Base-by-base conservation (phyloP, 805 yeast genomes). In the Yarrowia porcina region DNA sequence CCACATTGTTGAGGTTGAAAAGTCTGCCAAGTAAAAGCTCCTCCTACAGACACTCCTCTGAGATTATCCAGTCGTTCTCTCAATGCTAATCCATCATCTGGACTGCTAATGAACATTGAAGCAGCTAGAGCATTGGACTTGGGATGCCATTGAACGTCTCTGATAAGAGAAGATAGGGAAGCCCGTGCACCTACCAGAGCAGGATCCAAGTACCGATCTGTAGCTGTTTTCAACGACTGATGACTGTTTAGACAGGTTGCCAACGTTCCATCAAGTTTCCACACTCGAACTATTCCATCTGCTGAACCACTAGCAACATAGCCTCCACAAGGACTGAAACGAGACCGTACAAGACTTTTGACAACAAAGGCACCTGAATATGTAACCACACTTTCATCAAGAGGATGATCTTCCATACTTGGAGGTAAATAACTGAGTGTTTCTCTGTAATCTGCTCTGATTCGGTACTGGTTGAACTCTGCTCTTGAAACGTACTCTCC, bases 271-370 rank as follows among this genome's bases (percentile, higher is more conserved):
- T 56, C 39, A 2, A 56, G 61, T 20, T 39, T 56, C 61, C 61
- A 56, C 7, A 56, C 21, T 9, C 61, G 36, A 5, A 39, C 61
- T 9, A 56, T 56, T 15, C 61, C 61, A 17, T 56, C 61, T 10
- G 49, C 47, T 9, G 61, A 56, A 5, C 61, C 61, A 56, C 61
- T 56, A 15, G 61, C 61, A 3, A 56, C 47, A 7, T 56, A 56
- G 9, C 49, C 49, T 20, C 61, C 61, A 30, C 61, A 56, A 23
- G 61, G 61, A 20, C 49, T 39, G 28, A 56, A 56, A 10, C 49
- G 35, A 30, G 61, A 56, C n/a, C 61, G 25, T 7, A 56, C 49
- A 1, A 56, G 61, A 39, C 49, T 56, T 30, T 41, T 39, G 49
- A 41, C 61, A 9, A 56, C 49, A 30, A 39, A 39, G 4, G 61